These are phyloP conservation scores for Hippophae gyantsensis DNA, from an alignment of 306 rosid genomes.

Conservation along the genomic window DNA sequence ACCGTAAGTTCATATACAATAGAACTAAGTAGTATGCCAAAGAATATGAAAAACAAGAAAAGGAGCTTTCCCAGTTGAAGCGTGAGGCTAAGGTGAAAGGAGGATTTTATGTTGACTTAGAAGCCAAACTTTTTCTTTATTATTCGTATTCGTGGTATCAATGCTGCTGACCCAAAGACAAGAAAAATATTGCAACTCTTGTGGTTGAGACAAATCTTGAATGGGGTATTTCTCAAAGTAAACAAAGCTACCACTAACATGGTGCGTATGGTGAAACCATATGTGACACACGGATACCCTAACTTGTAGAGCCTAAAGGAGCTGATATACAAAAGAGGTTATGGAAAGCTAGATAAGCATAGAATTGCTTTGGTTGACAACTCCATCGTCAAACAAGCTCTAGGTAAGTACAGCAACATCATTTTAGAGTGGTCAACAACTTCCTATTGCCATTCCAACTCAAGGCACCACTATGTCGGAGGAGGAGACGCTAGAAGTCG, in stretches of 20 bases:
- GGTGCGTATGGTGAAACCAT: conserved; percentile 70
- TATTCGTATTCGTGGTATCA: too few relatives aligned
- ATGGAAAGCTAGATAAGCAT: conserved; percentile 36
- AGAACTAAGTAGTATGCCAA: too few relatives aligned
- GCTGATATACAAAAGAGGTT: conserved; percentile 62
- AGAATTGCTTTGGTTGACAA: conserved; percentile 41
- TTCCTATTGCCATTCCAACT: conserved; percentile 82
- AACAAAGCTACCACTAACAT: conserved; percentile 72
- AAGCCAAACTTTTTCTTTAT: too few relatives aligned
- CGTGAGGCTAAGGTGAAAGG: too few relatives aligned
- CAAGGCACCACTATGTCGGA: conserved; percentile 65
- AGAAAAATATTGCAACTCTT: too few relatives aligned
- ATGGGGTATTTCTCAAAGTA: conserved; percentile 68
- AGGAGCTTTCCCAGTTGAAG: too few relatives aligned
- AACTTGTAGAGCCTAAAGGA: conserved; percentile 72
- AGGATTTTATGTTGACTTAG: too few relatives aligned
- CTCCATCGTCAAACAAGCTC: conserved; percentile 39
- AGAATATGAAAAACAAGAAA: too few relatives aligned
- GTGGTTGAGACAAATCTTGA: conserved; percentile 35
- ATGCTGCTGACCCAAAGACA: too few relatives aligned
- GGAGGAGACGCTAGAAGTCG: conserved; percentile 79
- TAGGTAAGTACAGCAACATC: conserved; percentile 61
- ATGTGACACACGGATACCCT: conserved; percentile 64
- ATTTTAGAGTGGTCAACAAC: conserved; percentile 72
- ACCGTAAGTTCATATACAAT: too few relatives aligned